Evolutionary conservation across 345 rosid species (phyloP), one percentile per base, ranked within the genome.

Genomic region (Nephelium lappaceum): DNA sequence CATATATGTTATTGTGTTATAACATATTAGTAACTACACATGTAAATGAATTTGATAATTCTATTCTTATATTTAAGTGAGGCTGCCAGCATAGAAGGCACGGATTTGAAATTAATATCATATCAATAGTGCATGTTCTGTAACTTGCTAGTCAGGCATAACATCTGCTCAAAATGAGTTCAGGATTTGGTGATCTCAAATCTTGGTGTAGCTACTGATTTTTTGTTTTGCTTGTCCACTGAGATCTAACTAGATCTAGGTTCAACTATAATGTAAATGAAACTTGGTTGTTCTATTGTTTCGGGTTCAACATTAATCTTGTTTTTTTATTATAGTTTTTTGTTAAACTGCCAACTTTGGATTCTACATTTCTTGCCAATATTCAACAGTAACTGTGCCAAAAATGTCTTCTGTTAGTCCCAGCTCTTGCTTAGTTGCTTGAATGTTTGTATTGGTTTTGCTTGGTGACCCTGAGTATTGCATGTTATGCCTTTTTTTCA

Each of bases 41-140:
- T 70, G 60, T 71, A 41, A 25, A 47, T 42, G 31, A 6, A 39
- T 31, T 36, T 19, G 41, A 72, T 2, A 57, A 57, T 36, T 15
- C 6, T 72, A 57, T 31, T 43, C 24, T 25, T 70, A 57, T 57
- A 23, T 36, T 36, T 36, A 25, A 31, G 65, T n/a, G 47, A 43
- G 16, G 27, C 65, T 71, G 23, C 18, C 60, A 71, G n/a, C 38
- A 24, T 71, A 51, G 43, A 71, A 71, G 62, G 39, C 74, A 49
- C 8, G 61, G 74, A 69, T 39, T 69, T 18, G 21, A 69, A 47
- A 55, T 24, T 21, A 12, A 23, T 47, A 14, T 69, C 19, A 47
- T 23, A 11, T 43, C 57, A 6, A 5, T 27, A 64, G 67, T 27
- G 3, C 16, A 3, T 14, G 14, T 27, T 64, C 67, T 64, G 8